Base-by-base conservation (phyloP, 2,329 filamentous ascomycete genomes). In the Hypoxylon sp. region DNA sequence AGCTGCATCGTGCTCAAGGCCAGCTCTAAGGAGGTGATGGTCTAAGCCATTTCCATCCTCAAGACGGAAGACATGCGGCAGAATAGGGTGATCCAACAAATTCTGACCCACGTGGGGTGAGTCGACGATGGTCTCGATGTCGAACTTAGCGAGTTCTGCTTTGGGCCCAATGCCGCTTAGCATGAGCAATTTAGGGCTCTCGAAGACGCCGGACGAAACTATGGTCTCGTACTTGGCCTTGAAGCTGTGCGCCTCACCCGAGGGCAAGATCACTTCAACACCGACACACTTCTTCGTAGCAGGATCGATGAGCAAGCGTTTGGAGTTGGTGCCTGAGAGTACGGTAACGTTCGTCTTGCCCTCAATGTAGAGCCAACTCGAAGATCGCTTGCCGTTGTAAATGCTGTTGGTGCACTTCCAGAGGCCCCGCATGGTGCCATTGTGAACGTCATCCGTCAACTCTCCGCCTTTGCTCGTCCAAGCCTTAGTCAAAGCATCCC, bases 181-280 rank as follows among this genome's bases (percentile, higher is more conserved):
- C 79, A 89, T 87, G 11, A 92, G 85, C 2, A 92, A 78, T 76
- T 91, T 89, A 5, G 89, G 88, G 1, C 85, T 85, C 78, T 91
- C 89, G 77, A 87, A 91, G 0, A 87, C 84, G 17, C 89, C 89
- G 14, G 79, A 75, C 0, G 81, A 81, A 2, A 86, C 75, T 9
- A 81, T 84, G 7, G 85, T 84, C 73, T 86, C 84, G 79, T 83
- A 70, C 23, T 76, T 82, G 38, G 87, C 85, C 5, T 77, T 78
- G 67, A 89, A 80, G 32, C 73, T 82, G 30, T 83, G 77, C 55
- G 83, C 81, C 13, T 82, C 67, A 23, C 81, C 81, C 11, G 76
- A 71, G 2, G 78, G 72, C 7, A 76, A 79, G 50, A 86, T 80
- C 10, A 85, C 82, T 9, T 80, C 81, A 2, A 88, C 83, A 17